Conservation (phyloP, 1,139 yeast species). For the Blastobotrys raffinosifermentans region DNA sequence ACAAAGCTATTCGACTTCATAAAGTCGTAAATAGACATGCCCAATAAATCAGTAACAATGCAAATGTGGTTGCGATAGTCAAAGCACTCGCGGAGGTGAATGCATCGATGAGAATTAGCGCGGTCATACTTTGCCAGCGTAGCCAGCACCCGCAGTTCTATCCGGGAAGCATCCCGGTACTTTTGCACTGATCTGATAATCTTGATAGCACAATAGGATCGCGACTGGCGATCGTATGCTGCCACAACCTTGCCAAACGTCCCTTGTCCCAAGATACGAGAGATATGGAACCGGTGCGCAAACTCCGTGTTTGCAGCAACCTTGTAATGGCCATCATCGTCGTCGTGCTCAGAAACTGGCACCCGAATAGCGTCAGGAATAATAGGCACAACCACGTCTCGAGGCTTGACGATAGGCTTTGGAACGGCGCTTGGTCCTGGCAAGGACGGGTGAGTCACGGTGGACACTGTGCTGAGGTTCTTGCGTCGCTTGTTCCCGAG, state of each 20-base stretch:
- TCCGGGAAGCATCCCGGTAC: constrained; percentile 41
- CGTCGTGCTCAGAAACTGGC: constrained; percentile 25
- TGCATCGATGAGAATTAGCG: constrained; percentile 49
- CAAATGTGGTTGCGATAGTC: constrained; percentile 94
- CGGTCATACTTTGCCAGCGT: constrained; percentile 67
- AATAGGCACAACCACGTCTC: constrained; percentile 28
- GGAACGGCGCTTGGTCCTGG: constrained; percentile 13
- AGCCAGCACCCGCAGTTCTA: constrained; percentile 64
- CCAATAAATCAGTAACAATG: constrained; percentile 81
- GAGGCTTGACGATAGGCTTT: constrained; percentile 26
- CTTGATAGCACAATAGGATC: constrained; percentile 78
- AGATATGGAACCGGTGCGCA: constrained; percentile 40
- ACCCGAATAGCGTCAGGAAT: constrained; percentile 21
- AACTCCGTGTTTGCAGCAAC: constrained; percentile 31
- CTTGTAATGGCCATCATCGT: constrained; percentile 37
- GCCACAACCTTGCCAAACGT: constrained; percentile 91
- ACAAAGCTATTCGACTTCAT: constrained; percentile 61
- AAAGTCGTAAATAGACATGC: constrained; percentile 84
- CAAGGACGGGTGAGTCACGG: not conserved
- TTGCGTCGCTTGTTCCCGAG: not conserved
- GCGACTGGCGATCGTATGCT: constrained; percentile 42
- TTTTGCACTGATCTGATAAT: constrained; percentile 55
- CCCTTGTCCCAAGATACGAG: constrained; percentile 73
- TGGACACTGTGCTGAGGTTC: not conserved
- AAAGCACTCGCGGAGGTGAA: constrained; percentile 82